Percentiles rank a stretch among this genome's conserved stretches.
phyloP scores from a whole-genome alignment of 2,329 filamentous ascomycete species.

The Microsporum ferrugineum region DNA sequence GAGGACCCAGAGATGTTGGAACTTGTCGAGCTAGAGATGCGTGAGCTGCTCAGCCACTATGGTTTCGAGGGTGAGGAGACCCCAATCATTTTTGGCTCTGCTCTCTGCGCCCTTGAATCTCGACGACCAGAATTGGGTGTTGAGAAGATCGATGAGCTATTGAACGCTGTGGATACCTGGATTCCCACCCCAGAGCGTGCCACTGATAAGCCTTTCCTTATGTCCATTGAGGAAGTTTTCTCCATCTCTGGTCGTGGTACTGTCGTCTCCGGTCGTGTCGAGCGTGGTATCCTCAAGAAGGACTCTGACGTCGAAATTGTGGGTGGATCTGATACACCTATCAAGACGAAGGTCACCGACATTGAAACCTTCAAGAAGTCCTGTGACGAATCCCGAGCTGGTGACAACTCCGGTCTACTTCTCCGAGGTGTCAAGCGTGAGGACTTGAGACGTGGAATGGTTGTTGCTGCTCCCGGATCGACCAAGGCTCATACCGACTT shows the following conservation, averaged over 20 bases:
- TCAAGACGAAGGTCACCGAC: constrained; percentile 99
- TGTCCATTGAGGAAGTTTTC: constrained; percentile 93
- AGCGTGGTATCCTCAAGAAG: constrained; percentile 88
- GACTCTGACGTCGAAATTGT: constrained; percentile 91
- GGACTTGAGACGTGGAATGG: constrained; percentile 90
- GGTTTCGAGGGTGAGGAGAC: constrained; percentile 98
- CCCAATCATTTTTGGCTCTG: constrained; percentile 92
- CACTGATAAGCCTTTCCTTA: constrained; percentile 96
- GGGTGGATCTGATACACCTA: constrained; percentile 65
- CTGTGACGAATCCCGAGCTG: constrained; percentile 88
- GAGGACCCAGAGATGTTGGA: constrained; percentile 99
- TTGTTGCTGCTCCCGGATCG: constrained; percentile 69
- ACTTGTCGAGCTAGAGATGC: constrained; percentile 99
- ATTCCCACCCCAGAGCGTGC: constrained; percentile 92
- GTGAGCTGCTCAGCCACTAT: constrained; percentile 83
- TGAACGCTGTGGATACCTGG: constrained; percentile 84
- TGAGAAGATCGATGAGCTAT: constrained; percentile 80
- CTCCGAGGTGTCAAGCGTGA: constrained; percentile 94
- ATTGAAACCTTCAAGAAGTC: constrained; percentile 99
- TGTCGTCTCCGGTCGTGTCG: constrained; percentile 90
- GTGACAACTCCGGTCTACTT: constrained; percentile 95
- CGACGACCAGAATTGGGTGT: constrained; percentile 77
- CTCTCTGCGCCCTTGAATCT: constrained; percentile 83
- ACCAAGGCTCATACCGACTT: constrained; percentile 85
- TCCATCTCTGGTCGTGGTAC: constrained; percentile 89